These are phyloP conservation scores for Pyrenophora tritici-repentis DNA, from an alignment of 2,329 filamentous ascomycete genomes.

Conservation along the genomic window DNA sequence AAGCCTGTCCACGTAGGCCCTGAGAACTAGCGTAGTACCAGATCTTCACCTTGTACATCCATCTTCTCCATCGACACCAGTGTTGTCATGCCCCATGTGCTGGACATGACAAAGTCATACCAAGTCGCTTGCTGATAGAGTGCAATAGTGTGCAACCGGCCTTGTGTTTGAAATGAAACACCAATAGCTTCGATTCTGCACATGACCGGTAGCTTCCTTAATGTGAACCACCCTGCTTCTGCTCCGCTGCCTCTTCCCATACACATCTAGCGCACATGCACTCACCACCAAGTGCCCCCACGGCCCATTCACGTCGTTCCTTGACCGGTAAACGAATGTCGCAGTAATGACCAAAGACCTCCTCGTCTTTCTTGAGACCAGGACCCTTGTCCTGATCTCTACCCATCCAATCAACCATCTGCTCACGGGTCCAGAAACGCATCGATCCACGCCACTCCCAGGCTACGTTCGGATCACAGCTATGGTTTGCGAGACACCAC, in stretches of 20 bases:
- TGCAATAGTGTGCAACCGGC: not conserved
- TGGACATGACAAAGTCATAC: not conserved
- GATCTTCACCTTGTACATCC: slow-evolving; percentile 1
- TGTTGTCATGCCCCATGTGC: not conserved
- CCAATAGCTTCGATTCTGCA: not conserved
- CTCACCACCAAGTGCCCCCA: slow-evolving; percentile 82
- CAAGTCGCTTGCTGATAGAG: not conserved
- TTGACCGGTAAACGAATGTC: slow-evolving; percentile 79
- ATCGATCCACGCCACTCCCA: slow-evolving; percentile 92
- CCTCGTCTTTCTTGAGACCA: slow-evolving; percentile 77
- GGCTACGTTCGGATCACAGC: slow-evolving; percentile 89
- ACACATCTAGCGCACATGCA: slow-evolving; percentile 86
- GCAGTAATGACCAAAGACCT: slow-evolving; percentile 94
- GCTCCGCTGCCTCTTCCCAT: slow-evolving; percentile 60
- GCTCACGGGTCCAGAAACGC: slow-evolving; percentile 67
- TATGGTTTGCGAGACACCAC: slow-evolving; percentile 96
- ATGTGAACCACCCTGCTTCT: not conserved
- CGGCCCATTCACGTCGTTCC: slow-evolving; percentile 85
- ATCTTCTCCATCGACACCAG: not conserved
- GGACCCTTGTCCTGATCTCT: slow-evolving; percentile 45
- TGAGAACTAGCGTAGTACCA: slow-evolving; percentile 2
- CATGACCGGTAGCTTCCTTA: not conserved
- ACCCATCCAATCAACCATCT: slow-evolving; percentile 58
- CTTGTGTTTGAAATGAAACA: not conserved
- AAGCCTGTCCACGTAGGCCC: not conserved